Evolutionary conservation across 345 rosid species (phyloP), one percentile per base, ranked within the genome.

Genomic region (Punica granatum): DNA sequence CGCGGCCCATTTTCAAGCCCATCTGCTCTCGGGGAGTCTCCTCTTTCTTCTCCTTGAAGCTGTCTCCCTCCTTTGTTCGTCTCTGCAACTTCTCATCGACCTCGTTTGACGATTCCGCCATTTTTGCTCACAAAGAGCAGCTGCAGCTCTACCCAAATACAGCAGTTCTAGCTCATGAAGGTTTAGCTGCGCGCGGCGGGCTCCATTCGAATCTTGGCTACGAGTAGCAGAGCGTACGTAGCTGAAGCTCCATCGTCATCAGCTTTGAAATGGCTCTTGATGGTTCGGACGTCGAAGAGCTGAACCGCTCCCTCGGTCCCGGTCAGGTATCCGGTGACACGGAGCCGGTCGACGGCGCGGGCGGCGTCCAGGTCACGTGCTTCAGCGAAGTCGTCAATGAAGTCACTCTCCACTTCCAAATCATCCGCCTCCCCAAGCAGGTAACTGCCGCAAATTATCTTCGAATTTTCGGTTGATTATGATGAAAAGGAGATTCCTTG

Each of bases 391-490:
- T 83, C 56, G 80, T 78, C 46, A 89, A 88, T 41, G 92, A 87
- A 11, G 76, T 79, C 39, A 83, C 92, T 46, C 81, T 92, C 72
- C 81, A 90, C 49, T 86, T 86, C 74, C 98, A 90, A 78, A 77
- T 88, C 75, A 88, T 90, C 71, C 83, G 78, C 73, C 82, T 90
- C 62, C 75, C 84, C 36, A 85, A 80, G 68, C 92, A 92, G 89
- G 98, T 76, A 18, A 7, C 25, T 30, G 8, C 19, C 23, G 6
- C 59, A 26, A 18, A 8, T 37, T 37, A 11, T 6, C 31, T 13
- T 56, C 14, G 41, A 37, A 37, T 37, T 37, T 11, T 37, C 41
- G 6, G 11, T 37, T 37, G 41, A 37, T 37, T 5, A 4, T 5
- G 41, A 37, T 11, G 18, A 10, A 56, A 30, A n/a, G 1, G 19